Percentiles rank a stretch among this genome's conserved stretches.
phyloP scores from a whole-genome alignment of 2,329 filamentous ascomycete genomes.

The Bretziella fagacearum region DNA sequence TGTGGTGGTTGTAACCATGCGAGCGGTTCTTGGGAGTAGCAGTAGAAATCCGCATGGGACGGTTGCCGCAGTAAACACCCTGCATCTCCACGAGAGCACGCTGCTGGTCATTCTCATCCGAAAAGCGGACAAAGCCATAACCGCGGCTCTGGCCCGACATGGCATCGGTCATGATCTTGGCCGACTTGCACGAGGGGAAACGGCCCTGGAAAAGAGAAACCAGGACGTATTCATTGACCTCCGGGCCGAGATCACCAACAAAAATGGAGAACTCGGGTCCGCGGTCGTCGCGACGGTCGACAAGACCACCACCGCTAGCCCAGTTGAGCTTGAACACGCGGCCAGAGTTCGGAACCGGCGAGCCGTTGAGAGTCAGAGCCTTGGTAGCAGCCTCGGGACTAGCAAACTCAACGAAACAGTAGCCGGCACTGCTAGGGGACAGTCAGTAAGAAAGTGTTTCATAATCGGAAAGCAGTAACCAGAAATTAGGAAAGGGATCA shows the following conservation, averaged over 20 bases:
- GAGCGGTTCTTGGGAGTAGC: slow-evolving; percentile 85
- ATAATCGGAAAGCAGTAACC: background rate
- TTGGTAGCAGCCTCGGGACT: slow-evolving; percentile 73
- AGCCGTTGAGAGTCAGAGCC: slow-evolving; percentile 78
- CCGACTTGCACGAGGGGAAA: slow-evolving; percentile 94
- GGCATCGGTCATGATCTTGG: slow-evolving; percentile 99
- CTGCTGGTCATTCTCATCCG: slow-evolving; percentile 89
- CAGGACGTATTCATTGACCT: slow-evolving; percentile 96
- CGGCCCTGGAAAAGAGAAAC: slow-evolving; percentile 94
- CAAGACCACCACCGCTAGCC: slow-evolving; percentile 89
- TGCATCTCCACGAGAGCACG: slow-evolving; percentile 95
- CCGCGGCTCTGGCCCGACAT: slow-evolving; percentile 95
- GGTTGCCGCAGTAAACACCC: slow-evolving; percentile 95
- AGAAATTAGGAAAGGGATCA: slow-evolving; percentile 19
- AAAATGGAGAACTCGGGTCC: slow-evolving; percentile 96
- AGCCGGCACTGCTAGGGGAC: slow-evolving; percentile 55
- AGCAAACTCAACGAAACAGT: slow-evolving; percentile 93
- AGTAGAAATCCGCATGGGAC: slow-evolving; percentile 95
- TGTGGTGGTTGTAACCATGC: slow-evolving; percentile 25
- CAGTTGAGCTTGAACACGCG: slow-evolving; percentile 98
- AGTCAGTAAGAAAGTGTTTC: slow-evolving; percentile 16
- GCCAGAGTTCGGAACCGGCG: slow-evolving; percentile 78
- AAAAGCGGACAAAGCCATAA: slow-evolving; percentile 96
- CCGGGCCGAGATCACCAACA: slow-evolving; percentile 89
- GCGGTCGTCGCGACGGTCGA: slow-evolving; percentile 89